Conservation (phyloP, 164 flowering plant species). For the Cinnamomum micranthum region DNA sequence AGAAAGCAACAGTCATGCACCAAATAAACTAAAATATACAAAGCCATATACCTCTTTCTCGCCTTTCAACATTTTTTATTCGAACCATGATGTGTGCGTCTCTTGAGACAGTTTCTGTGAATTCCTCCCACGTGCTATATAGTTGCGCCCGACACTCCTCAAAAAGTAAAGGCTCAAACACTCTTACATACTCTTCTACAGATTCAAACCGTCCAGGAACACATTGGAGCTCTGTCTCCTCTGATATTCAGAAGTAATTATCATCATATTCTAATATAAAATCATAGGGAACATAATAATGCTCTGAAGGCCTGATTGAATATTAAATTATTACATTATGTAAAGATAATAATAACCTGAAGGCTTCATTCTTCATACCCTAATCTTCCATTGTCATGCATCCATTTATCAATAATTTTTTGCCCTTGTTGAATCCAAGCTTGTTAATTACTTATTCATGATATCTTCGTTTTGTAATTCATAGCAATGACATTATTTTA, state of each 20-base stretch:
- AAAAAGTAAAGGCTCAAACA: slow-evolving; percentile 96
- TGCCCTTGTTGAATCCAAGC: not conserved
- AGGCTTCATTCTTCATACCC: not conserved
- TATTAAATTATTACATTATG: no score
- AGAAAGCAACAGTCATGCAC: not conserved
- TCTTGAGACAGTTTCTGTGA: slow-evolving; percentile 53
- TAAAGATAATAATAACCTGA: not conserved
- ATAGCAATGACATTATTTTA: not conserved
- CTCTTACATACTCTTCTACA: slow-evolving; percentile 87
- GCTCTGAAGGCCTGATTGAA: not conserved
- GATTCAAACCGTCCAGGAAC: slow-evolving; percentile 95
- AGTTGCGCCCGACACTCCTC: slow-evolving; percentile 98
- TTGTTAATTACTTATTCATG: not conserved
- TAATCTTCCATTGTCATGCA: not conserved
- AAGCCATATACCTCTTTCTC: slow-evolving; percentile 83
- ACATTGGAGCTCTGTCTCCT: slow-evolving; percentile 80
- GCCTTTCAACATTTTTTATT: slow-evolving; percentile 66
- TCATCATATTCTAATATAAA: not conserved
- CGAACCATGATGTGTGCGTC: slow-evolving; percentile 73
- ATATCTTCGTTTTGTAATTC: not conserved
- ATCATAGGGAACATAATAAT: not conserved
- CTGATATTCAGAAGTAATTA: slow-evolving; percentile 32
- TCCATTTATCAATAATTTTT: not conserved
- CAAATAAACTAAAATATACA: not conserved
- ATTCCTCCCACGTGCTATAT: slow-evolving; percentile 93